Evolutionary conservation across 225 moss, liverwort and hornwort genomes (phyloP), one percentile per base, ranked within the genome.

Genomic region (Ulota crispa): DNA sequence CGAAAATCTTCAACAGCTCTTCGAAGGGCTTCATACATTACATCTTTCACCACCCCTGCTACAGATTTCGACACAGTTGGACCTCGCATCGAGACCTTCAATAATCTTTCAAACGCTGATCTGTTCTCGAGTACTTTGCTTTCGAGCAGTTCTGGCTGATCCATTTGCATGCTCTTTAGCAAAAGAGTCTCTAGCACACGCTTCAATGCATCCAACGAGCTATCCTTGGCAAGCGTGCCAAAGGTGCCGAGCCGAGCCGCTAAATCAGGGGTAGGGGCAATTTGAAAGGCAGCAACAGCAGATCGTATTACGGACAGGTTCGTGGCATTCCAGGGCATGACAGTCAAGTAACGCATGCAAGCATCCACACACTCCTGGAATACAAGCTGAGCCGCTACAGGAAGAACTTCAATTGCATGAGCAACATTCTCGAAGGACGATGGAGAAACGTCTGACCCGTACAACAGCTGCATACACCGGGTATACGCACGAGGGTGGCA

Each of bases 291-390:
- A 68, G 83, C 73, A 10, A 85, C 85, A 8, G 85, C 85, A 77
- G 80, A 83, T 72, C 85, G 80, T 72, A 85, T 88, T 31, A 71
- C 72, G 15, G 82, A 80, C 37, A 85, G 68, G 64, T 88, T 85
- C 52, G 55, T 70, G 61, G 77, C 83, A 68, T 66, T 88, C 88
- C 85, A 88, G 74, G 88, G 85, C 83, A 88, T 85, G 80, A 88
- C 83, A 83, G 88, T 83, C 77, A 88, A 80, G 80, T 88, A 88
- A 53, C 88, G 88, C 88, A 88, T 88, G 83, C 85, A 88, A 60
- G 85, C 82, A 76, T 88, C 88, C 72, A 88, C 85, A 78, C 85
- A 88, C 23, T 85, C 85, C 64, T 88, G 88, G 54, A 72, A 88
- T 53, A 88, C 83, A 80, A 88, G 85, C 69, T 88, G 83, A 30